phyloP scores from a whole-genome alignment of 2,329 filamentous ascomycete genomes.

The Pestalotiopsis sp. region DNA sequence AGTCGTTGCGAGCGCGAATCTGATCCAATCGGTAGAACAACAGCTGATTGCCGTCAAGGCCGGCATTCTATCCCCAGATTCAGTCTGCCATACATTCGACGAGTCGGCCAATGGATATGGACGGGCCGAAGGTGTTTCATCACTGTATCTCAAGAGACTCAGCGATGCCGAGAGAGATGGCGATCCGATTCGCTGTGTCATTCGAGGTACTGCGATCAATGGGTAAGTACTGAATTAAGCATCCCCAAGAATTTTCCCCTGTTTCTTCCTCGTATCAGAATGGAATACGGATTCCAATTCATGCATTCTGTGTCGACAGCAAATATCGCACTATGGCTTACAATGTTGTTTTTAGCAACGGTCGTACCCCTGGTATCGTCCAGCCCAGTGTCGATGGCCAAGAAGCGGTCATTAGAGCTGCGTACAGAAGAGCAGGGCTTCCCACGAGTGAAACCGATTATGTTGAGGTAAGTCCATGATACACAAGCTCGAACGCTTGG shows the following conservation, averaged over 20 bases:
- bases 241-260: too few species aligned
- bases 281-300: too few species aligned
- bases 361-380: neutral
- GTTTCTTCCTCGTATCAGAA: too few species aligned
- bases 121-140: neutral
- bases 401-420: neutral
- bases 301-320: too few species aligned
- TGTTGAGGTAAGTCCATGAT: neutral
- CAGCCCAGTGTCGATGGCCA: neutral
- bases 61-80: conserved; percentile 38
- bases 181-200: neutral
- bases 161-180: neutral
- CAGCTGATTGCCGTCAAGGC: conserved; percentile 21
- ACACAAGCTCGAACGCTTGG: too few species aligned
- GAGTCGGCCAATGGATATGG: neutral
- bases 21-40: conserved; percentile 22
- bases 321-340: too few species aligned
- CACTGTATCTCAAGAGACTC: neutral
- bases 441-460: neutral
- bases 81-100: conserved; percentile 10
- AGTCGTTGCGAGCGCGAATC: conserved; percentile 25
- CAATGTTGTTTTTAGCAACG: neutral
- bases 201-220: neutral
- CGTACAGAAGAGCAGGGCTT: neutral
- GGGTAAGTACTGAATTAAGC: too few species aligned